Evolutionary conservation across 164 flowering plant species (phyloP).

Genomic region (Tetrastigma voinierianum): DNA sequence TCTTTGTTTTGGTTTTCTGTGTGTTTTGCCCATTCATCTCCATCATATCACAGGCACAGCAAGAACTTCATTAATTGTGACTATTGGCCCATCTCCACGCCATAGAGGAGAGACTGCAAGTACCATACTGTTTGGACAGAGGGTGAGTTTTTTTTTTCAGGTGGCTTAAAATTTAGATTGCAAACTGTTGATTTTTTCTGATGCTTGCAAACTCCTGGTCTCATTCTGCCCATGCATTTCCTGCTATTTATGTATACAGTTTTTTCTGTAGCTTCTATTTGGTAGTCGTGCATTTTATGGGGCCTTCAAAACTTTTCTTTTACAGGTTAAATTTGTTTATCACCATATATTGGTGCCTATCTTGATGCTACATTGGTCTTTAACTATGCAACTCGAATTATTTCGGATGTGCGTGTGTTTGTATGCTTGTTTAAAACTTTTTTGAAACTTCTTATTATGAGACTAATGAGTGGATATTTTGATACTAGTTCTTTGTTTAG

Average conservation of each 20-base stretch:
- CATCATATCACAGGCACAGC: slow-evolving; percentile 52
- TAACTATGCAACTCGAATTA: too few relatives aligned
- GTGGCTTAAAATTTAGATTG: background rate
- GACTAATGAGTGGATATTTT: too few relatives aligned
- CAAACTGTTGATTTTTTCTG: background rate
- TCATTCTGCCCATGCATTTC: background rate
- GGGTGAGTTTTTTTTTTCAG: slow-evolving; percentile 41
- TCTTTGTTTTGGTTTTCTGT: background rate
- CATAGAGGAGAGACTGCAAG: slow-evolving; percentile 80
- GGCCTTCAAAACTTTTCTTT: too few relatives aligned
- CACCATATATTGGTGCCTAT: too few relatives aligned
- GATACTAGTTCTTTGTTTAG: background rate
- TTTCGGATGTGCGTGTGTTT: too few relatives aligned
- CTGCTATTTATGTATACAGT: background rate
- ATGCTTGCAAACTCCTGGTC: background rate
- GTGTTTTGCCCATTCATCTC: background rate
- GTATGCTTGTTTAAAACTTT: too few relatives aligned
- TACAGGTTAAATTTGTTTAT: too few relatives aligned
- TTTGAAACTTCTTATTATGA: too few relatives aligned
- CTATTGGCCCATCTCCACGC: slow-evolving; percentile 79
- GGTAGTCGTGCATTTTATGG: too few relatives aligned
- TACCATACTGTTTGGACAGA: slow-evolving; percentile 76
- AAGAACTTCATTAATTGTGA: slow-evolving; percentile 69
- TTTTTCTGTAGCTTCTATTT: background rate
- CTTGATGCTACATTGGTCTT: too few relatives aligned